Base-by-base conservation (phyloP, 306 rosid genomes). In the Dryas drummondii region DNA sequence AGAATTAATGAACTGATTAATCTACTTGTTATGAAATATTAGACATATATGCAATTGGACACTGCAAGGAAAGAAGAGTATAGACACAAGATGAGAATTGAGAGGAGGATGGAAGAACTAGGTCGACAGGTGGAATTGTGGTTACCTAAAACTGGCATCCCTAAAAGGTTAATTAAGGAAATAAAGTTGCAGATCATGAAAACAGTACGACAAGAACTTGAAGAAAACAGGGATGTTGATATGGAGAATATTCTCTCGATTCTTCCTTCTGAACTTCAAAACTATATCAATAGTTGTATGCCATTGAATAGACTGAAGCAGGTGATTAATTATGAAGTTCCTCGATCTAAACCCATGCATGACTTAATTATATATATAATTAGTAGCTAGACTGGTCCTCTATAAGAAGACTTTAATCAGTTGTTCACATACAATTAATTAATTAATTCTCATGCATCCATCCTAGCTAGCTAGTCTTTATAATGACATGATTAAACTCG, bases 11-110 rank as follows among this genome's bases (percentile, higher is more conserved):
- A 53, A 45, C 6, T 15, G 14, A 19, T 19, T 19, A 19, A 61
- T 6, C 66, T 37, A 0, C 44, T 6, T 6, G 11, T 67, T 26
- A 6, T 67, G 54, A 17, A 22, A 47, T 19, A 19, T 19, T 22
- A 42, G 26, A 64, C 46, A 37, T 61, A 61, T 6, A 12, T 61
- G 66, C 46, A 32, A n/a, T 37, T 61, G 46, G 66, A 61, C 16
- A n/a, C 6, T 2, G 1, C 27, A 2, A 42, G 51, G n/a, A 11
- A 1, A 44, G 40, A 79, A 64, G 3, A 6, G 4, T 3, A 19
- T 45, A 45, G 41, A 66, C 54, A 46, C 71, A 53, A 73, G 55
- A 58, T 26, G 70, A 73, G 52, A 12, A 11, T 66, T 11, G 4
- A 66, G 9, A 2, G 3, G 32, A 19, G 19, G n/a, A 11, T 66